A percentile compares a stretch with the other conserved stretches of the same genome.
Conservation (phyloP, 768 basidiomycete genomes). For the Leucosporidium scottii region DNA sequence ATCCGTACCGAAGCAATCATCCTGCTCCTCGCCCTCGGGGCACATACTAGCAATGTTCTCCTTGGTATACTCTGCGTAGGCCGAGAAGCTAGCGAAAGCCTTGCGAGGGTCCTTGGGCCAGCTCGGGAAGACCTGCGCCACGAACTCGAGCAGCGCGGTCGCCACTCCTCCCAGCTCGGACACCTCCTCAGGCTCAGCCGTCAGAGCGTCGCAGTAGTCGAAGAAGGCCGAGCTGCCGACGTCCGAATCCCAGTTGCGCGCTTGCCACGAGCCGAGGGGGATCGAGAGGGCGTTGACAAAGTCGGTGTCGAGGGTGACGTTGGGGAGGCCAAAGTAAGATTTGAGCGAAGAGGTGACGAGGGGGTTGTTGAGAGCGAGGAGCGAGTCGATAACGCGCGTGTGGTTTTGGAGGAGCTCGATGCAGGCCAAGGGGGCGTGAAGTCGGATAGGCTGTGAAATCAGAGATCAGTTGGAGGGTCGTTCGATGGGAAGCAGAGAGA, state of each 20-base stretch:
- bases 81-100: slow-evolving; percentile 37
- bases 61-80: slow-evolving; percentile 72
- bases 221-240: slow-evolving; percentile 60
- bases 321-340: slow-evolving; percentile 64
- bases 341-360: slow-evolving; percentile 55
- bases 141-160: not conserved
- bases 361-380: slow-evolving; percentile 49
- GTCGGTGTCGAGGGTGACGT: slow-evolving; percentile 65
- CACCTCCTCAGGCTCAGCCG: not conserved
- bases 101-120: slow-evolving; percentile 19
- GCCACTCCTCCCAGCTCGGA: slow-evolving; percentile 27
- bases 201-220: slow-evolving; percentile 47
- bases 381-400: slow-evolving; percentile 56
- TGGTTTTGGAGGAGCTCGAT: slow-evolving; percentile 21
- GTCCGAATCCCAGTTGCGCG: slow-evolving; percentile 74
- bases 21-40: slow-evolving; percentile 48
- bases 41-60: slow-evolving; percentile 53
- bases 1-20: slow-evolving; percentile 76
- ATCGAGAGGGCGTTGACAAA: slow-evolving; percentile 64
- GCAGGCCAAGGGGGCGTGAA: slow-evolving; percentile 9
- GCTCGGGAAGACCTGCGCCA: slow-evolving; percentile 35
- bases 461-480: too few relatives aligned
- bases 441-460: slow-evolving; percentile 26
- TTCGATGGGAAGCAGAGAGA: too few relatives aligned
- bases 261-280: slow-evolving; percentile 71